Base-by-base conservation (phyloP, 305 asterid genomes). In the Salvia sclarea region DNA sequence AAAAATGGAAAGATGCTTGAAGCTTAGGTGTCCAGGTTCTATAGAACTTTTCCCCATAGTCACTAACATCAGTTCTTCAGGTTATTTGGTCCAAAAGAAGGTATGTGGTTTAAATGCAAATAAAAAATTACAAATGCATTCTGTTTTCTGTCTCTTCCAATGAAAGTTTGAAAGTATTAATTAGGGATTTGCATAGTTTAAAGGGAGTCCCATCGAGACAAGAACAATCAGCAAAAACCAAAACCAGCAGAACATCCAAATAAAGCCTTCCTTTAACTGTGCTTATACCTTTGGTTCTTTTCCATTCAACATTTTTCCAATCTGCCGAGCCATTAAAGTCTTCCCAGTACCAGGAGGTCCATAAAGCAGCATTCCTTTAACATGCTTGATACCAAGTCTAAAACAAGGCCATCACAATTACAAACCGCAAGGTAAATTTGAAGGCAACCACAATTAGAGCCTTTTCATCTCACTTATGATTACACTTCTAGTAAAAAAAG, bases 311-410 rank as follows among this genome's bases (percentile, higher is more conserved):
- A 95, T 89, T 76, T 91, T 95, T 58, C 99, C 99, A 77, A 95
- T 95, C 86, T 95, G 99, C 22, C 99, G 98, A 70, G 99, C 99
- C 95, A 95, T 92, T 66, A 91, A 83, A 57, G 99, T 95, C 87
- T 95, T 95, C 60, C 97, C 99, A 63, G 99, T 95, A 76, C 99
- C 99, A 82, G 99, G 98, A 73, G 98, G 98, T 72, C 98, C 99
- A 79, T 59, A 81, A 56, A 95, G 97, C 78, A 95, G 85, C 98
- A 95, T 95, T 80, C 99, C 99, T 75, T 95, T 95, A 44, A 95
- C 99, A 78, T 95, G 99, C 82, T 89, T 92, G 83, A 95, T 89
- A 50, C 99, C 99, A 75, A 92, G 86, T 74, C 99, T 95, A 77
- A 56, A 79, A 30, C 69, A 59, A 69, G 52, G 13, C 62, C 47